phyloP scores from a whole-genome alignment of 2,329 filamentous ascomycete genomes.

The Botrytis hyacinthi region DNA sequence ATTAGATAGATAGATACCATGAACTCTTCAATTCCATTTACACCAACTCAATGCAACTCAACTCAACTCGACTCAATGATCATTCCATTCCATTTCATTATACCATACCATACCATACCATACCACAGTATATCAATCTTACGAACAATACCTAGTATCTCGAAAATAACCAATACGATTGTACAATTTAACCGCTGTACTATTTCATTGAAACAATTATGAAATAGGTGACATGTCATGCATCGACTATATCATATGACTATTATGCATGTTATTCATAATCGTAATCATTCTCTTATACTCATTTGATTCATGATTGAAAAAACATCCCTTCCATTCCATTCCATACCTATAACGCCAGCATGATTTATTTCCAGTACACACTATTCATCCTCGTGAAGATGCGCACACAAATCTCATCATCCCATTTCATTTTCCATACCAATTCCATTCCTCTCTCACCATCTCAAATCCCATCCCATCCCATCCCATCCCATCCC shows the following conservation, averaged over 20 bases:
- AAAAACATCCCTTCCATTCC: neutral
- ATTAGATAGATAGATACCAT: too few relatives aligned
- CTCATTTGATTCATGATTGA: neutral
- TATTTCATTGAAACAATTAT: too few relatives aligned
- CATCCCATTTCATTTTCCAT: slow-evolving; percentile 40
- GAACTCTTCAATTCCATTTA: too few relatives aligned
- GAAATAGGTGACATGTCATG: neutral
- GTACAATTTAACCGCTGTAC: neutral
- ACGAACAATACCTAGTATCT: too few relatives aligned
- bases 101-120: too few relatives aligned
- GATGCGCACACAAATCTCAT: slow-evolving; percentile 44
- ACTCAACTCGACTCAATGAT: neutral
- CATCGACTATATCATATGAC: neutral
- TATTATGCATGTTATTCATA: neutral
- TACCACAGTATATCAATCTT: neutral
- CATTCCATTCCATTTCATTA: neutral
- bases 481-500: neutral
- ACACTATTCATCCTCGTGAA: slow-evolving; percentile 23
- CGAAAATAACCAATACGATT: neutral
- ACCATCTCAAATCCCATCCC: slow-evolving; percentile 18
- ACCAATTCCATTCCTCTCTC: slow-evolving; percentile 35
- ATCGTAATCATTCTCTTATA: neutral
- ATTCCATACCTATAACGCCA: neutral
- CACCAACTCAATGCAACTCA: too few relatives aligned
- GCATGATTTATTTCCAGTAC: neutral